Percentiles rank a stretch among this genome's conserved stretches.
These are phyloP conservation scores for Picea glauca DNA, from an alignment of 75 land plant genomes.

Conservation along the genomic window DNA sequence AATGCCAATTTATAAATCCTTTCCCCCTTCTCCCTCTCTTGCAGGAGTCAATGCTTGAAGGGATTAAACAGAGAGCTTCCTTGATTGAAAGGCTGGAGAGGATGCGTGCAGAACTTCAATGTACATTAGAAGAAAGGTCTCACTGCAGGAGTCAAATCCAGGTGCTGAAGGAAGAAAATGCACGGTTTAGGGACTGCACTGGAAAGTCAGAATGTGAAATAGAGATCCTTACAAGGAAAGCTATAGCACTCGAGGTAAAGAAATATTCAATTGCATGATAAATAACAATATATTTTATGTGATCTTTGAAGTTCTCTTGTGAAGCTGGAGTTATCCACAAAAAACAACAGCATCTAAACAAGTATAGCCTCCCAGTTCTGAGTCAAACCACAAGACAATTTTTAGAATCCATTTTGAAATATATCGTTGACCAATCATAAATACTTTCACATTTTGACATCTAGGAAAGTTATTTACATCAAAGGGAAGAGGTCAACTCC, in stretches of 20 bases:
- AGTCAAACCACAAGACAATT: no score
- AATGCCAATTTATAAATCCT: no score
- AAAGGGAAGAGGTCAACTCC: slow-evolving; percentile 15
- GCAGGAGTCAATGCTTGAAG: slow-evolving; percentile 21
- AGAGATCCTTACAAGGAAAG: slow-evolving; percentile 21
- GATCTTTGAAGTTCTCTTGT: no score
- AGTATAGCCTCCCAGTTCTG: no score
- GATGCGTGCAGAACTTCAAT: slow-evolving; percentile 19
- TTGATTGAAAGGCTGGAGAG: slow-evolving; percentile 17
- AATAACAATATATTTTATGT: no score
- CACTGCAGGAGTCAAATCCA: slow-evolving; percentile 19
- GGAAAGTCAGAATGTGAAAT: slow-evolving; percentile 26
- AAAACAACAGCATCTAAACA: no score
- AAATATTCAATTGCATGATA: no score
- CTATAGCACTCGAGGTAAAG: slow-evolving; percentile 27
- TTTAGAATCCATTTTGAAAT: no score
- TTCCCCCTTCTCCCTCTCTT: no score
- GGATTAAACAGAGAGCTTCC: slow-evolving; percentile 5
- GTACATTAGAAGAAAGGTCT: slow-evolving; percentile 20
- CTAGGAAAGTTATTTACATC: slow-evolving; percentile 20
- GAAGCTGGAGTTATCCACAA: no score
- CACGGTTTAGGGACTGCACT: slow-evolving; percentile 22
- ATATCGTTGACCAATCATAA: no score
- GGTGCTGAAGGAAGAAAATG: slow-evolving; percentile 19
- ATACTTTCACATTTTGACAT: background rate